phyloP scores from a whole-genome alignment of 2,329 filamentous ascomycete species.

The Orbilia quercus region DNA sequence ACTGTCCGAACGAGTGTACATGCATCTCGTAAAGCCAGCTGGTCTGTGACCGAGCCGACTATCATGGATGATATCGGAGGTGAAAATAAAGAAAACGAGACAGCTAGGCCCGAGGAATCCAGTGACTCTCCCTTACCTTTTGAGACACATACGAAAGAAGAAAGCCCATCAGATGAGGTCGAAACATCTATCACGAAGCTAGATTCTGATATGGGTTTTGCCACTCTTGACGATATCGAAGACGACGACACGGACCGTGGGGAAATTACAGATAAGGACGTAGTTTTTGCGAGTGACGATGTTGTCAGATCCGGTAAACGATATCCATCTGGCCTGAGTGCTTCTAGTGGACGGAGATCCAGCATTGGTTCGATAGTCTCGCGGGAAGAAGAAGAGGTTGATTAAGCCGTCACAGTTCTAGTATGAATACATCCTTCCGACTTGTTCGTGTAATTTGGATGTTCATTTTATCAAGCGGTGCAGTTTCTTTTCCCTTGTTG shows the following conservation, averaged over 20 bases:
- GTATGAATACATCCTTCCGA: not conserved
- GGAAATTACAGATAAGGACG: constrained; percentile 36
- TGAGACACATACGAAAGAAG: not conserved
- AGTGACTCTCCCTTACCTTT: not conserved
- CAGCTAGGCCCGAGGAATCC: not conserved
- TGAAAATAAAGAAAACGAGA: constrained; percentile 51
- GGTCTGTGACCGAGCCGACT: constrained; percentile 34
- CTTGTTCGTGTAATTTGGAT: no score
- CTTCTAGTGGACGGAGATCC: constrained; percentile 31
- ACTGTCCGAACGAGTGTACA: constrained; percentile 44
- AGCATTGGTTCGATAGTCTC: constrained; percentile 30
- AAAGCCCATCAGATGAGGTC: not conserved
- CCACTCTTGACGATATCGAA: constrained; percentile 44
- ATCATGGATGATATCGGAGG: constrained; percentile 37
- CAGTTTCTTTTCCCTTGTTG: not conserved
- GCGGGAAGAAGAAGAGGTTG: constrained; percentile 37
- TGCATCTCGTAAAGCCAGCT: constrained; percentile 51
- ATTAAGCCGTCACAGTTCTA: constrained; percentile 2
- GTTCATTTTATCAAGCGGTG: not conserved
- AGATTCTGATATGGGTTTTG: constrained; percentile 35
- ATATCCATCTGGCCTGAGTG: constrained; percentile 49
- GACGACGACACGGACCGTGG: constrained; percentile 49
- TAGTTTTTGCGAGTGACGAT: constrained; percentile 24
- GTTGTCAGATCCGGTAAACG: constrained; percentile 28
- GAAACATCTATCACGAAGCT: constrained; percentile 12